phyloP scores from a whole-genome alignment of 345 rosid genomes.

The Mangifera indica region DNA sequence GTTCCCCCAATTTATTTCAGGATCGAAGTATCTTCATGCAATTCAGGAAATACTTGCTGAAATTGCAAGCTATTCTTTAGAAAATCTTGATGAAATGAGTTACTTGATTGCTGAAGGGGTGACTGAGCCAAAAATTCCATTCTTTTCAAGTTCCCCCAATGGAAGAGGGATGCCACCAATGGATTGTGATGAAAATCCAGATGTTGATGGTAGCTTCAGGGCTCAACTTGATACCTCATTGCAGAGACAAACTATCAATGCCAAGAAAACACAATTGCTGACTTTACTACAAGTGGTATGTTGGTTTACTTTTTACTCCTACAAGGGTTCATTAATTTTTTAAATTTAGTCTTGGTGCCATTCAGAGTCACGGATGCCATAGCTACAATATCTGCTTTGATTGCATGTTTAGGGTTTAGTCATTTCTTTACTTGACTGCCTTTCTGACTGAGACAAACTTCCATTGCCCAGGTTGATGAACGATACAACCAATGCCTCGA shows the following conservation, averaged over 20 bases:
- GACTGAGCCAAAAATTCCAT: conserved; percentile 22
- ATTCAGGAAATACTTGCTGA: conserved; percentile 86
- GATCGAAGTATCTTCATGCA: conserved; percentile 68
- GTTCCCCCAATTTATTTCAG: conserved; percentile 43
- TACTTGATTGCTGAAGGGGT: conserved; percentile 31
- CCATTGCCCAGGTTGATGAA: conserved; percentile 67
- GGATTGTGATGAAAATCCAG: conserved; percentile 32
- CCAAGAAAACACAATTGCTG: conserved; percentile 62
- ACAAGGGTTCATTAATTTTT: background rate
- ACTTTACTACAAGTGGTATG: conserved; percentile 75
- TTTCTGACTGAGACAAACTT: conserved; percentile 4
- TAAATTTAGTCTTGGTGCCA: background rate
- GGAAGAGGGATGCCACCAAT: conserved; percentile 14
- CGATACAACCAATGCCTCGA: conserved; percentile 76
- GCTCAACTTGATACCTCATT: conserved; percentile 27
- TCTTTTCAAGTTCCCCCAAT: conserved; percentile 23
- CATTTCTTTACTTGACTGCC: conserved; percentile 4
- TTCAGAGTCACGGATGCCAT: background rate
- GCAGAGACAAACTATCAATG: conserved; percentile 39
- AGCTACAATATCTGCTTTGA: background rate
- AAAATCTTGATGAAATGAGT: conserved; percentile 43
- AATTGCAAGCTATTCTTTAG: conserved; percentile 70
- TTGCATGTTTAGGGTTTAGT: too few species aligned
- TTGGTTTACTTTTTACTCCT: conserved; percentile 11
- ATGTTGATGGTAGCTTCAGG: conserved; percentile 26